These are phyloP conservation scores for Apophysomyces variabilis DNA, from an alignment of 371 early-diverging fungal genomes.

Conservation along the genomic window DNA sequence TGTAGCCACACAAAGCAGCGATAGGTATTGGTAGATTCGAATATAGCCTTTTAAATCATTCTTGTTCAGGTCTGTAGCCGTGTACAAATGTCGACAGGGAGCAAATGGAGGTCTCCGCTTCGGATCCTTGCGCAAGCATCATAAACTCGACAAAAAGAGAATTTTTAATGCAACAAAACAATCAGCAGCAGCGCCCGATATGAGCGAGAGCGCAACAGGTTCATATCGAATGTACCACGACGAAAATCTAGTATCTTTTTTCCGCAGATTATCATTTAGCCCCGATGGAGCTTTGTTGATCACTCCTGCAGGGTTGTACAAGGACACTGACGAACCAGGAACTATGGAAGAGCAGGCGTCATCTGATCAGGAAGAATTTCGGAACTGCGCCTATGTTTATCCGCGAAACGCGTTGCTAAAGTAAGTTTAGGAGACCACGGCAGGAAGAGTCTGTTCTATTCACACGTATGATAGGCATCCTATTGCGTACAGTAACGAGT, in stretches of 20 bases:
- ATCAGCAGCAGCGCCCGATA: constrained; percentile 17
- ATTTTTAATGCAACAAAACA: constrained; percentile 22
- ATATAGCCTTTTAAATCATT: constrained; percentile 3
- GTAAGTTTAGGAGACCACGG: constrained; percentile 19
- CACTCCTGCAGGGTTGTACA: constrained; percentile 82
- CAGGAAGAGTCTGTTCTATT: constrained; percentile 18
- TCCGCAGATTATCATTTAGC: constrained; percentile 86
- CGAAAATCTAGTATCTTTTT: constrained; percentile 91
- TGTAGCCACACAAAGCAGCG: constrained; percentile 92
- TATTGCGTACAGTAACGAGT: constrained; percentile 69
- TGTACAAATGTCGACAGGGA: constrained; percentile 37
- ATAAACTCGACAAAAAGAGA: constrained; percentile 17
- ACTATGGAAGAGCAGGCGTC: constrained; percentile 13
- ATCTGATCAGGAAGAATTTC: constrained; percentile 32
- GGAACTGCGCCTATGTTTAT: constrained; percentile 47
- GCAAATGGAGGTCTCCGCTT: constrained; percentile 29
- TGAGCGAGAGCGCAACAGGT: neutral
- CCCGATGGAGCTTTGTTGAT: constrained; percentile 90
- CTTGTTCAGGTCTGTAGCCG: constrained; percentile 52
- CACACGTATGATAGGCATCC: constrained; percentile 56
- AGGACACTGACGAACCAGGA: constrained; percentile 14
- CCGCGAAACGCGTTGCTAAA: constrained; percentile 36
- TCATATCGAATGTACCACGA: constrained; percentile 76
- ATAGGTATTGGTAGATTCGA: constrained; percentile 59
- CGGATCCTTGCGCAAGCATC: constrained; percentile 29